phyloP scores from a whole-genome alignment of 73 alveolate genomes.

The Paramecium pentaurelia region DNA sequence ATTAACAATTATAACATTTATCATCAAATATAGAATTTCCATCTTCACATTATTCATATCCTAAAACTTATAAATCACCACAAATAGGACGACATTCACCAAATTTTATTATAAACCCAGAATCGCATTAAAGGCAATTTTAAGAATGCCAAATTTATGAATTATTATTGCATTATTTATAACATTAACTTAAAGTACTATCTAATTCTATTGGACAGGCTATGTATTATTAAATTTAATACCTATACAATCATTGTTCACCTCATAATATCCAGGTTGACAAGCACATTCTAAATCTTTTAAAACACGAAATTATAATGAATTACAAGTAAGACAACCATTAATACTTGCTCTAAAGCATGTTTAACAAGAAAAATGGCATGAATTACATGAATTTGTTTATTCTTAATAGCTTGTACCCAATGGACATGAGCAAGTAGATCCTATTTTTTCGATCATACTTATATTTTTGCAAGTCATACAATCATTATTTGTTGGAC shows the following conservation, averaged over 20 bases:
- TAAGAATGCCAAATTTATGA: background rate
- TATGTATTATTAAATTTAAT: background rate
- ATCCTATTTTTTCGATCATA: background rate
- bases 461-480: background rate
- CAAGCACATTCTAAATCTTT: background rate
- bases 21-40: background rate
- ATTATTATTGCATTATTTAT: background rate
- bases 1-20: background rate
- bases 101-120: background rate
- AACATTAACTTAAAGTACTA: background rate
- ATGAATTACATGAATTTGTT: background rate
- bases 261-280: background rate
- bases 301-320: background rate
- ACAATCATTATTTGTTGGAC: background rate
- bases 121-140: background rate
- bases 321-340: background rate
- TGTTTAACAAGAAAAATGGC: background rate
- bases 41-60: background rate
- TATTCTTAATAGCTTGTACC: background rate
- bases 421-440: background rate
- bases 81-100: background rate
- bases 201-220: background rate
- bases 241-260: background rate
- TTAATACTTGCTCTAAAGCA: background rate
- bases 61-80: background rate